Evolutionary conservation across 345 rosid species (phyloP), one percentile per base, ranked within the genome.

Genomic region (Populus pruinosa): DNA sequence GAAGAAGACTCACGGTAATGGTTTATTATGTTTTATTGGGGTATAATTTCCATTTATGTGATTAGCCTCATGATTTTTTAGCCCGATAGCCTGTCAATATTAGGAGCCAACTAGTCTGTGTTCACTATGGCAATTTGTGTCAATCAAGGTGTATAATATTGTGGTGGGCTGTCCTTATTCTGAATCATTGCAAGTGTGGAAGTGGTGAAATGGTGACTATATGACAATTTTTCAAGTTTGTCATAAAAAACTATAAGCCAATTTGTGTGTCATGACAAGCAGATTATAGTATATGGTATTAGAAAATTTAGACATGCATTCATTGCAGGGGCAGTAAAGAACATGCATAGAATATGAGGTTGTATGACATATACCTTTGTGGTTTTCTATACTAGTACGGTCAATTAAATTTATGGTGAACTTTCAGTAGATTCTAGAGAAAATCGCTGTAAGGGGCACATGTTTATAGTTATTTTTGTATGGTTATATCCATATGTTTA

Each of bases 1-100:
- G 93, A 81, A 21, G 86, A 25, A 21, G 74, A 43, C 10, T 80
- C 88, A 70, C 63, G 97, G 99, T 96, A 91, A 82, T 79, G 47
- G 38, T 73, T 75, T 77, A 63, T 74, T 23, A 69, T 69, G 10
- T 61, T 41, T 43, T 39, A 29, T 25, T 16, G 6, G 20, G 43
- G 55, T 21, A 3, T 18, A 31, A 33, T 27, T 65, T 31, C 56
- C 8, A 33, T 79, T 47, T 25, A 41, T 63, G 63, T 75, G 31
- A 65, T 50, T 67, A 49, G 29, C 27, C 63, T 66, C 7, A 5
- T 31, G 35, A 39, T 31, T 27, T 29, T 18, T 27, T 25, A 4
- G 18, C 6, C 6, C 12, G 1, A 9, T 10, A 63, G 17, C 39
- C 20, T 29, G 69, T 65, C n/a, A 8, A 1, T 29, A 21, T 62